Percentiles rank a stretch among this genome's conserved stretches.
Evolutionary conservation across 371 early-diverging fungal species (phyloP).

Genomic region (Mucor saturninus): DNA sequence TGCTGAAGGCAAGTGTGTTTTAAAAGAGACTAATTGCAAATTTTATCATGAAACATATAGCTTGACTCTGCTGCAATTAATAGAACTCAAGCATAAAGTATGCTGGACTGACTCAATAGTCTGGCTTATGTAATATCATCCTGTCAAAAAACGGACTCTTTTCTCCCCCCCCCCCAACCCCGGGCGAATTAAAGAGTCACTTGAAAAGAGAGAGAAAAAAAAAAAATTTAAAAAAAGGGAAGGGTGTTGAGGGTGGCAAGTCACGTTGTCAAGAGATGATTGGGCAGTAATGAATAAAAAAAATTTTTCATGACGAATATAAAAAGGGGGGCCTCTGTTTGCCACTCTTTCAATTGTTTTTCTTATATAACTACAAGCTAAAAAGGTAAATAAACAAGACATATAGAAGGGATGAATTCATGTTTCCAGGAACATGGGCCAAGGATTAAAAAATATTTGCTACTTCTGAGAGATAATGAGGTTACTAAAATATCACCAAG

Average conservation of each 20-base stretch:
- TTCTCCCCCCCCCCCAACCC: neutral
- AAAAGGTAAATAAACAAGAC: conserved; percentile 9
- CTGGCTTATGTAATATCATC: no score
- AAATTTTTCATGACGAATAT: conserved; percentile 2
- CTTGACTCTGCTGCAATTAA: no score
- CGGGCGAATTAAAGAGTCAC: no score
- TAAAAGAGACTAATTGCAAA: no score
- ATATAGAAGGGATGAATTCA: neutral
- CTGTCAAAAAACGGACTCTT: neutral
- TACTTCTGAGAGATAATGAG: conserved; percentile 32
- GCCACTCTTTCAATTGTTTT: neutral
- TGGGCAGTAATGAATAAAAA: neutral
- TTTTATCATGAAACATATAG: no score
- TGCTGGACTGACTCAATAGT: no score
- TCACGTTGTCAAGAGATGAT: neutral
- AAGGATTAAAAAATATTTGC: conserved; percentile 32
- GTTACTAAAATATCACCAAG: conserved; percentile 32
- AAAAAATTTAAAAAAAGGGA: neutral
- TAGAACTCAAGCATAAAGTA: no score
- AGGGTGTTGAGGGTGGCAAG: neutral
- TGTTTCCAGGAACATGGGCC: conserved; percentile 5
- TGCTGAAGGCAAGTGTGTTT: no score
- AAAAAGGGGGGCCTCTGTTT: neutral
- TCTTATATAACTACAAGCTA: neutral
- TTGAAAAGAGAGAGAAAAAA: neutral